Base-by-base conservation (phyloP, 495 filamentous ascomycete genomes). In the Podospora appendiculata region DNA sequence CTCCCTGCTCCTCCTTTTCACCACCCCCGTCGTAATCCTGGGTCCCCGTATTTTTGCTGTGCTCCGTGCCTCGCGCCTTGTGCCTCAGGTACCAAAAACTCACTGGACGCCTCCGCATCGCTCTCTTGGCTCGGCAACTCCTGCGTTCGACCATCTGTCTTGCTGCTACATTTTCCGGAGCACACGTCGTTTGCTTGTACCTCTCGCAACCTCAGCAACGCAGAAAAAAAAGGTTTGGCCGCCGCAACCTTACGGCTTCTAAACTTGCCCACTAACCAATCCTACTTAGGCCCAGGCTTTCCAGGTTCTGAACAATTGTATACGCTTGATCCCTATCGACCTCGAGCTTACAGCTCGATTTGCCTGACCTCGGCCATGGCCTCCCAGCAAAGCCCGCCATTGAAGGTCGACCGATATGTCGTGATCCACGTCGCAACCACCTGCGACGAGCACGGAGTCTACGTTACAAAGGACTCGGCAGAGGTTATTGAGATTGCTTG, bases 401-500 rank as follows among this genome's bases (percentile, higher is more conserved):
- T 70, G 54, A 89, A 87, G 74, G 82, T 91, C 73, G 93, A 97
- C 75, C 87, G 90, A 63, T 97, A 95, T 69, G 86, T 95, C 56
- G 88, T 98, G 62, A 93, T 96, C 66, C 93, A 97, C 72, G 92
- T 97, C 59, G 93, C 94, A 54, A 98, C 94, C 33, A 98, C 93
- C 58, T 97, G 93, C 72, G 93, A 97, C 70, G 93, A 98, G 64
- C 93, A 98, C 73, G 93, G 93, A 53, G 94, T 98, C 51, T 98
- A 97, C 72, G 93, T 98, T 47, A 97, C 94, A 35, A 96, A 96
- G 74, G 93, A 98, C 67, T 96, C 92, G 38, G 94, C 93, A 52
- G 93, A 98, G 73, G 94, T 98, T 48, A 97, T 98, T 68, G 93
- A 98, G 79, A 78, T 98, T 61, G 93, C 93, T 44, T 98, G 93